Evolutionary conservation across 2,329 filamentous ascomycete species (phyloP).

Genomic region (Davidsoniella eucalypti): DNA sequence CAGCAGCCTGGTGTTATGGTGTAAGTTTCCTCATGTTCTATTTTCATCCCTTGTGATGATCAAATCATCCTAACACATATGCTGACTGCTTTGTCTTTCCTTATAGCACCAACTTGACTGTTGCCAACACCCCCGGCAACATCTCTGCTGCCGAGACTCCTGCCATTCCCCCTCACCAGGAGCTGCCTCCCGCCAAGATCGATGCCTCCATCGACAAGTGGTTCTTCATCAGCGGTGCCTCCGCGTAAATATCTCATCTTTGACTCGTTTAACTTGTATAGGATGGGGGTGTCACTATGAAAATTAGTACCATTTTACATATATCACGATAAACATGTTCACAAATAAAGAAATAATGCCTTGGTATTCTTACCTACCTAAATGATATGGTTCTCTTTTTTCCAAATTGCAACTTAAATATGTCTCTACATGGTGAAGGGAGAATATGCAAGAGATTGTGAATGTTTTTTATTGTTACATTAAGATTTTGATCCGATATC

Average conservation of each 20-base stretch:
- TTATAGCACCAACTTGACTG: slow-evolving; percentile 62
- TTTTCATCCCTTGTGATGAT: neutral
- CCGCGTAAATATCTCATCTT: slow-evolving; percentile 38
- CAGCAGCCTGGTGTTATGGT: slow-evolving; percentile 60
- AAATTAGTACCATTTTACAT: too few species aligned
- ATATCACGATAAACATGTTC: too few species aligned
- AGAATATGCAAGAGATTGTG: too few species aligned
- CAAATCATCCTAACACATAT: neutral
- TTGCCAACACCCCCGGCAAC: slow-evolving; percentile 56
- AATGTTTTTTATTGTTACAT: neutral
- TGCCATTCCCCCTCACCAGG: slow-evolving; percentile 63
- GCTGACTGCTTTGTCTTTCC: neutral
- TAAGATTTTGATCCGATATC: neutral
- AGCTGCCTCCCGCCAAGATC: slow-evolving; percentile 71
- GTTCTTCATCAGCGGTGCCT: slow-evolving; percentile 99
- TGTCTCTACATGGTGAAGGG: too few species aligned
- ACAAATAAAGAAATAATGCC: neutral
- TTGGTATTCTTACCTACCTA: too few species aligned
- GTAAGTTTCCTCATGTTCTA: slow-evolving; percentile 36
- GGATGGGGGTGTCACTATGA: slow-evolving; percentile 1
- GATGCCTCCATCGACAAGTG: slow-evolving; percentile 98
- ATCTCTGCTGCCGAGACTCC: slow-evolving; percentile 53
- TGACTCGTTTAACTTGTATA: slow-evolving; percentile 17
- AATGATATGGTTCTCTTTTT: too few species aligned
- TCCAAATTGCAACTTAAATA: too few species aligned